Evolutionary conservation across 2,329 filamentous ascomycete genomes (phyloP).

Genomic region (Helotiales sp.): DNA sequence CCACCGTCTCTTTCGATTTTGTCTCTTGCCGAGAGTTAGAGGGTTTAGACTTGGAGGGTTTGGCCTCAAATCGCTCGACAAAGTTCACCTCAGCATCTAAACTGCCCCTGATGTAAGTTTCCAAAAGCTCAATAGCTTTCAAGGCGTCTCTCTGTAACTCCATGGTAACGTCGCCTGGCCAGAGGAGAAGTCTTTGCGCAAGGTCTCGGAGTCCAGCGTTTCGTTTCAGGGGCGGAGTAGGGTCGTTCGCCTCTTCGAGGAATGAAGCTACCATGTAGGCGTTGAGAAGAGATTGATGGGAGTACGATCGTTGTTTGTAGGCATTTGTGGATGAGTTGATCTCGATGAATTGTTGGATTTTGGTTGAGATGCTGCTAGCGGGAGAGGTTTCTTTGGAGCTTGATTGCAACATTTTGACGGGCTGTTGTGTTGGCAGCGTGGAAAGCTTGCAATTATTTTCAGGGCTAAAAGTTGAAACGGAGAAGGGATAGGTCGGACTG

Average conservation of each 20-base stretch:
- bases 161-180: not conserved
- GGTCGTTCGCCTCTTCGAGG: not conserved
- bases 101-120: not conserved
- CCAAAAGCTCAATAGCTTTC: not conserved
- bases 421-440: too few species aligned
- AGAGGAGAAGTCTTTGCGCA: not conserved
- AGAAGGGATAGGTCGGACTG: too few species aligned
- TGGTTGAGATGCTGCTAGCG: not conserved
- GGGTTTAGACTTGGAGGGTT: too few species aligned
- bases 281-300: not conserved
- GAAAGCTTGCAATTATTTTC: too few species aligned
- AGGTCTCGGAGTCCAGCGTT: not conserved
- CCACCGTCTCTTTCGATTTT: too few species aligned
- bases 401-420: not conserved
- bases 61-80: too few species aligned
- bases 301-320: not conserved
- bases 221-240: not conserved
- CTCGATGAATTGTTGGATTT: not conserved
- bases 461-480: too few species aligned
- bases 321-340: not conserved
- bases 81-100: not conserved
- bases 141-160: not conserved
- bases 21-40: too few species aligned
- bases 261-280: not conserved
- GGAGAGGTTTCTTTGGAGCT: not conserved